Evolutionary conservation across 2,329 filamentous ascomycete genomes (phyloP), one percentile per base, ranked within the genome.

Genomic region (Aspergillus niger): DNA sequence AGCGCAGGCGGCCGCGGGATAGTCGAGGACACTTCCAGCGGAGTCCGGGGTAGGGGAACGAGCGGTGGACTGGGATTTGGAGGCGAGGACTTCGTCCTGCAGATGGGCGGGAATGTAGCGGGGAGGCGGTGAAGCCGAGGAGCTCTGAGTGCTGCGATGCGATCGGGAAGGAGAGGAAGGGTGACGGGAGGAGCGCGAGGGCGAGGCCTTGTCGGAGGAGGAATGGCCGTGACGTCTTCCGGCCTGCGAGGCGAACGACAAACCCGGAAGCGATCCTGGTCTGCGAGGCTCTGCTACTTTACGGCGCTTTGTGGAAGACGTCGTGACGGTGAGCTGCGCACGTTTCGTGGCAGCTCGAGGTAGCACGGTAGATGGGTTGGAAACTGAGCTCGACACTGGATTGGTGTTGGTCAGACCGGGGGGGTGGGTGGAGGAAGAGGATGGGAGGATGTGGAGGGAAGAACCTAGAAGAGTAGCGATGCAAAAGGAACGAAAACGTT

Each of bases 61-160:
- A 62, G 74, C 76, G 63, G 70, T 66, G 47, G 72, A 63, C 69
- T 70, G 77, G 43, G 66, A 68, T 63, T 64, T 63, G 49, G 69
- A 64, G 59, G 70, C 73, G 39, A 75, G 70, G 57, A 83, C 77
- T 71, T 84, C 82, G 72, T 81, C 79, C 70, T 84, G 82, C 59
- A 86, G 75, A 72, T 86, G 84, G 57, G 83, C 80, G 62, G 84
- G 84, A 58, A 86, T 77, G 71, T 81, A 84, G 61, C 81, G 79
- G 47, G 79, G 71, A 53, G 73, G 70, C 58, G 68, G 68, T 32
- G 75, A 73, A 41, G 65, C 60, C 50, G 74, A 73, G 44, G 70
- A 69, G 60, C 66, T 68, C 56, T 65, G 66, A 36, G 32, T 36
- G 59, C 65, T 69, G 61, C 68, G 69, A 55, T 63, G 64, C 22